Base-by-base conservation (phyloP, 2,329 filamentous ascomycete species). In the Ophiostoma tasmaniense region DNA sequence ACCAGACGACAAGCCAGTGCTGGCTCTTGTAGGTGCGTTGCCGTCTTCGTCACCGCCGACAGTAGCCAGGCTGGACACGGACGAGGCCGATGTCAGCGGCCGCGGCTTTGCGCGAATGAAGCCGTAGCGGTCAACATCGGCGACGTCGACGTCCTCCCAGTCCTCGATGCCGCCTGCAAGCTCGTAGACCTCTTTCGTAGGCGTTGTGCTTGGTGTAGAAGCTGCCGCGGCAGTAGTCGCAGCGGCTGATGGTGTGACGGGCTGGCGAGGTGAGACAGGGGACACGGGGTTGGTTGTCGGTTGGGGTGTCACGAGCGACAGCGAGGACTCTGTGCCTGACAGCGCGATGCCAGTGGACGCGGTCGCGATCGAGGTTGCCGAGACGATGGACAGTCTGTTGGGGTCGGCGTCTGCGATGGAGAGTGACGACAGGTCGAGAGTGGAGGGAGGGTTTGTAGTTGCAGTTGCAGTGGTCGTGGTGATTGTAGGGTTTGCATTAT, bases 81-180 rank as follows among this genome's bases (percentile, higher is more conserved):
- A 13, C 5, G 64, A 59, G 10, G 52, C 68, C 0, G 70, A 50
- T 4, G 82, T 80, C 45, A 79, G 80, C 3, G 42, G 66, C 20
- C 80, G 81, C 25, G 80, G 80, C 61, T 64, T 64, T 17, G 79
- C 75, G 67, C 77, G 82, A 74, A 90, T 90, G 78, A 90, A 90
- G 71, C 88, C 88, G 75, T 89, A 90, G 74, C 88, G 83, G 78
- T 90, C 88, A 71, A 90, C 84, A 75, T 87, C 84, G 66, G 79
- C 81, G 39, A 82, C 85, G 67, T 87, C 79, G 2, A 90, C 79
- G 72, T 89, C 85, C 73, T 89, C 84, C 87, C 87, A 90, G 74
- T 90, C 87, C 75, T 90, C 88, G 25, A 89, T 79, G 20, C 86
- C 85, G 64, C 86, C 85, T 17, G 84, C 85, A 55, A 84, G 77